phyloP scores from a whole-genome alignment of 208 protist genomes.

The Lotmaria passim region DNA sequence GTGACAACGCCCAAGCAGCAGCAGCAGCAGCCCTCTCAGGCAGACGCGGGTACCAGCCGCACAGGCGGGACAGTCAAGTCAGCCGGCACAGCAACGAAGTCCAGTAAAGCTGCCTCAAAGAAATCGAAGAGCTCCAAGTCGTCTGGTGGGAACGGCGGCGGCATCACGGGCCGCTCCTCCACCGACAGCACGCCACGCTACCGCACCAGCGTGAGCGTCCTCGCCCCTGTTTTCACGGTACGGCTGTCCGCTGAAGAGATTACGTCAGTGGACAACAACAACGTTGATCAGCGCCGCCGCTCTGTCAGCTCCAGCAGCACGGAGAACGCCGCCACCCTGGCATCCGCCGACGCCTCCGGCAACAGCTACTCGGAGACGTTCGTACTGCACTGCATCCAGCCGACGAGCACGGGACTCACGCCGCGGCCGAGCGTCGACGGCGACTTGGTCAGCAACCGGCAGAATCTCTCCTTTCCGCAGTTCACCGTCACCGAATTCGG shows the following conservation, averaged over 20 bases:
- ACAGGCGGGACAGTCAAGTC: not conserved
- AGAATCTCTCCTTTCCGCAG: conserved; percentile 12
- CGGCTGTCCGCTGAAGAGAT: conserved; percentile 10
- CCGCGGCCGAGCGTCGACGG: conserved; percentile 15
- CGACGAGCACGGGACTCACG: not conserved
- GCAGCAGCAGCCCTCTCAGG: not conserved
- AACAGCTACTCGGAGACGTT: conserved; percentile 15
- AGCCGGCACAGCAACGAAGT: not conserved
- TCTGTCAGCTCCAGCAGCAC: conserved; percentile 34
- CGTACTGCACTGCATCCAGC: conserved; percentile 29
- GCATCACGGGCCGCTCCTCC: conserved; percentile 20
- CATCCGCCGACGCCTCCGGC: not conserved
- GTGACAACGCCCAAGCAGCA: not conserved
- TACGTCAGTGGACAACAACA: not conserved
- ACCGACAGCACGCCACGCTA: conserved; percentile 26
- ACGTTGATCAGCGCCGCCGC: conserved; percentile 9
- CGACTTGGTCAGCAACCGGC: conserved; percentile 12
- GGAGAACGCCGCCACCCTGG: not conserved
- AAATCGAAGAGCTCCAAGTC: conserved; percentile 11
- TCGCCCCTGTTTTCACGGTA: conserved; percentile 33
- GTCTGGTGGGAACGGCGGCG: conserved; percentile 5
- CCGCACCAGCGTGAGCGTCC: conserved; percentile 8
- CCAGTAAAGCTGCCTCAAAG: not conserved
- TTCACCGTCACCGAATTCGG: conserved; percentile 17
- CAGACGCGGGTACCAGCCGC: not conserved